phyloP scores from a whole-genome alignment of 148 eudicot genomes.

The Dianthus caryophyllus region DNA sequence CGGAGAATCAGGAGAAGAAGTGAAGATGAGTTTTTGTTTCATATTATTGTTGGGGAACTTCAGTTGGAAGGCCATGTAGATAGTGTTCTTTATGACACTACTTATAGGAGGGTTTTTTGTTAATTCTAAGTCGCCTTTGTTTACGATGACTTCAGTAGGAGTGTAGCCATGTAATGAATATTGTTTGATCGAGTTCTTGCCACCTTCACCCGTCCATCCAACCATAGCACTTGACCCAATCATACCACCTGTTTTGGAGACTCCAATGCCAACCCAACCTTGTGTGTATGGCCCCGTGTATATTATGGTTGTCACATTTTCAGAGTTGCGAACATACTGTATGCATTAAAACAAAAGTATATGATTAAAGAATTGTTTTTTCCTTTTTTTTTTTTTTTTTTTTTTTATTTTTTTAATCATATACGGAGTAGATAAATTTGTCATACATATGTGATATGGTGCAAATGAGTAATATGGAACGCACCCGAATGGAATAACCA shows the following conservation, averaged over 20 bases:
- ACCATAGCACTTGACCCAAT: constrained; percentile 22
- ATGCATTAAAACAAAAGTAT: background rate
- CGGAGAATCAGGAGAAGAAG: constrained; percentile 13
- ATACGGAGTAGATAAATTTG: too few relatives aligned
- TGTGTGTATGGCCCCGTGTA: constrained; percentile 4
- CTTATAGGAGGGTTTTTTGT: constrained; percentile 7
- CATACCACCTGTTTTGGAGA: constrained; percentile 15
- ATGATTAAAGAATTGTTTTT: background rate
- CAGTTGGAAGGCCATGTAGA: constrained; percentile 17
- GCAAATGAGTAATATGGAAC: too few relatives aligned
- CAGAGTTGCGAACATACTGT: background rate
- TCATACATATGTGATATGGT: too few relatives aligned
- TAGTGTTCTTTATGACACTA: background rate
- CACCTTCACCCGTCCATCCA: constrained; percentile 17
- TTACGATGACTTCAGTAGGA: constrained; percentile 5
- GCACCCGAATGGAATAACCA: constrained; percentile 3
- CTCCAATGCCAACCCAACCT: constrained; percentile 18
- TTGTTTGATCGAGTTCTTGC: constrained; percentile 16
- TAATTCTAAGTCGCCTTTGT: constrained; percentile 19
- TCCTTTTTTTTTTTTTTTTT: too few relatives aligned
- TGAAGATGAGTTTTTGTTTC: constrained; percentile 15
- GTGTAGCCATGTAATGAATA: constrained; percentile 2
- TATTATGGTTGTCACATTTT: constrained; percentile 6
- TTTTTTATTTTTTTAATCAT: too few relatives aligned
- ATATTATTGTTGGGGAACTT: constrained; percentile 6